These are phyloP conservation scores for Trichoderma gracile DNA, from an alignment of 2,329 filamentous ascomycete genomes.

Conservation along the genomic window DNA sequence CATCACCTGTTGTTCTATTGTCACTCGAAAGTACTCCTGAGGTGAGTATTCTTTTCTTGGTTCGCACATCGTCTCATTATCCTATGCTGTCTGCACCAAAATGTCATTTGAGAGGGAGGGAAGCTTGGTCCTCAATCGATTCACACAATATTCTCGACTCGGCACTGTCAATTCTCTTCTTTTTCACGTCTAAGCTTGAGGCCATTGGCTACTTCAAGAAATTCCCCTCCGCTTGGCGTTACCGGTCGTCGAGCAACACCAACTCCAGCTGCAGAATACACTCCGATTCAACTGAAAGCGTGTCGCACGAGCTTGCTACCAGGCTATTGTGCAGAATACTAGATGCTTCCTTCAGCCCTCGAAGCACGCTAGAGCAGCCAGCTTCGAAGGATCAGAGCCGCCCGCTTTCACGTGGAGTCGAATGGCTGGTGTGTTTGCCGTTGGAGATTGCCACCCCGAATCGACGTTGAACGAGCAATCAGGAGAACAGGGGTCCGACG, in stretches of 20 bases:
- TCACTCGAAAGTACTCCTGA: background rate
- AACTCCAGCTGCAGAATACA: conserved; percentile 5
- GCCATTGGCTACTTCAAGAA: background rate
- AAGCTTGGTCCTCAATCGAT: background rate
- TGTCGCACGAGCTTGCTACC: conserved; percentile 15
- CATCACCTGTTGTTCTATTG: background rate
- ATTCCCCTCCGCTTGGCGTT: conserved; percentile 3
- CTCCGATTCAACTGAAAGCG: background rate
- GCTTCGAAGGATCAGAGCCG: background rate
- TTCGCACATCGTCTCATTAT: background rate
- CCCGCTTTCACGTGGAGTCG: background rate
- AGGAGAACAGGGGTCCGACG: background rate
- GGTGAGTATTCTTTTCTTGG: background rate
- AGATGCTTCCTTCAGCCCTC: background rate
- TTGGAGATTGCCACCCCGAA: background rate
- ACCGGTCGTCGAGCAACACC: conserved; percentile 1
- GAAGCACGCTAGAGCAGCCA: background rate
- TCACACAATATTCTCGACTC: background rate
- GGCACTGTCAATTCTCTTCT: background rate
- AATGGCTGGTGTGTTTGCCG: conserved; percentile 4
- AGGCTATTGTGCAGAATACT: conserved; percentile 12
- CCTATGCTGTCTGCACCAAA: background rate
- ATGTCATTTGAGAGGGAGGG: background rate
- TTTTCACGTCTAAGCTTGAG: background rate
- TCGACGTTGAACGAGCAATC: background rate